Percentiles rank a stretch among this genome's conserved stretches.
Conservation (phyloP, 2,329 filamentous ascomycete genomes). For the Trichoderma sp. region DNA sequence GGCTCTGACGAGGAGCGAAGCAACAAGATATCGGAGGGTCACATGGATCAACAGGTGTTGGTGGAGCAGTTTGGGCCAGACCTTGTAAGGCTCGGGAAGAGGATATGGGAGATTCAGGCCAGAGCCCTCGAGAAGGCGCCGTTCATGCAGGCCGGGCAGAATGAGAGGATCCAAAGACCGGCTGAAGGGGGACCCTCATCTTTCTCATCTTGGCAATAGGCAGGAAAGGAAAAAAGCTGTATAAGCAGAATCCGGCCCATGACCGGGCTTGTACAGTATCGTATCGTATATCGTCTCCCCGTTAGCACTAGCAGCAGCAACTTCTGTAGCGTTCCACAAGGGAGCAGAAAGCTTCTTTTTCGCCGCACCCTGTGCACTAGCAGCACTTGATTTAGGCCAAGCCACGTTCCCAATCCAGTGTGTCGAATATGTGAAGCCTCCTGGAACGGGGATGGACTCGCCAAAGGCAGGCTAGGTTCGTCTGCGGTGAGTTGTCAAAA, state of each 20-base stretch:
- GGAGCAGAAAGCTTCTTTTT: slow-evolving; percentile 1
- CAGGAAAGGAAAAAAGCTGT: background rate
- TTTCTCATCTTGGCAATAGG: background rate
- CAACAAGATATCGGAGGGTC: background rate
- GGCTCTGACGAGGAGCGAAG: slow-evolving; percentile 28
- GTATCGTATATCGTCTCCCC: background rate
- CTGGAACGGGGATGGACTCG: background rate
- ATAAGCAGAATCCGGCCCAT: background rate
- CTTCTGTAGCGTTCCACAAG: background rate
- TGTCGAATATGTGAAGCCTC: background rate
- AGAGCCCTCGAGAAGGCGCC: slow-evolving; percentile 30
- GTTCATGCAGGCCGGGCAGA: slow-evolving; percentile 25
- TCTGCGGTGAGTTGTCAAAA: slow-evolving; percentile 15
- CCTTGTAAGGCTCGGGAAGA: slow-evolving; percentile 31
- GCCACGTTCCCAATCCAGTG: slow-evolving; percentile 15
- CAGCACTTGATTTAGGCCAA: slow-evolving; percentile 1
- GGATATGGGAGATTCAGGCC: slow-evolving; percentile 37
- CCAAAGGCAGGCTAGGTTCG: slow-evolving; percentile 6
- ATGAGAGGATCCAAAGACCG: background rate
- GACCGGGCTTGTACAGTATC: background rate
- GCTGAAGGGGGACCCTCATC: background rate
- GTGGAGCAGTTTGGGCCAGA: slow-evolving; percentile 36
- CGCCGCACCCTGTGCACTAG: background rate
- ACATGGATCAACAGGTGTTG: slow-evolving; percentile 23
- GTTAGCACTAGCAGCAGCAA: background rate